A percentile compares a stretch with the other conserved stretches of the same genome.
phyloP scores from a whole-genome alignment of 192 early-diverging fungal genomes.

The Diversispora eburnea region DNA sequence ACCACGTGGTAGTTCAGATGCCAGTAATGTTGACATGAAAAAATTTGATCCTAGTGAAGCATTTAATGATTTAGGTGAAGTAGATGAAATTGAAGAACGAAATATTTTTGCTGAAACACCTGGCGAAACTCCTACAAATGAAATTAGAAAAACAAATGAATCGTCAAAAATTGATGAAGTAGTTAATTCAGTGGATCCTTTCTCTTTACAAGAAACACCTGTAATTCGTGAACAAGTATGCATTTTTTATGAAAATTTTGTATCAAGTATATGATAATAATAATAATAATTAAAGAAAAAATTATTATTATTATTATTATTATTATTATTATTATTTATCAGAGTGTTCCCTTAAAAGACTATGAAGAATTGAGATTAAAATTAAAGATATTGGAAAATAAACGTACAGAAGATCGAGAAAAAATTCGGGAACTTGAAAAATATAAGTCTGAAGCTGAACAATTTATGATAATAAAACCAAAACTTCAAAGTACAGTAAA shows the following conservation, averaged over 20 bases:
- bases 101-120: conserved; percentile 1
- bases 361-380: conserved; percentile 78
- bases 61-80: not conserved
- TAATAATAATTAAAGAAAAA: too few species aligned
- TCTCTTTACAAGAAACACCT: conserved; percentile 25
- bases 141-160: not conserved
- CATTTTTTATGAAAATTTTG: not conserved
- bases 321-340: conserved; percentile 14
- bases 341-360: conserved; percentile 62
- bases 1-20: conserved; percentile 1
- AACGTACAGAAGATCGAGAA: conserved; percentile 79
- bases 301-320: not conserved
- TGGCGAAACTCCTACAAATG: not conserved
- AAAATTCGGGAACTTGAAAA: conserved; percentile 67
- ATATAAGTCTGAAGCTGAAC: conserved; percentile 68
- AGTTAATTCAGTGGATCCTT: conserved; percentile 23
- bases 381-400: conserved; percentile 70
- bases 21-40: conserved; percentile 7
- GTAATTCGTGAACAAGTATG: conserved; percentile 23
- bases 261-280: too few species aligned
- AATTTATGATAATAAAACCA: conserved; percentile 58
- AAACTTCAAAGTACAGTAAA: conserved; percentile 56
- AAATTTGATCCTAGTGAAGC: not conserved
- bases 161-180: conserved; percentile 18
- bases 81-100: conserved; percentile 8